phyloP scores from a whole-genome alignment of 2,329 filamentous ascomycete genomes.

The Calonectria crousiana region DNA sequence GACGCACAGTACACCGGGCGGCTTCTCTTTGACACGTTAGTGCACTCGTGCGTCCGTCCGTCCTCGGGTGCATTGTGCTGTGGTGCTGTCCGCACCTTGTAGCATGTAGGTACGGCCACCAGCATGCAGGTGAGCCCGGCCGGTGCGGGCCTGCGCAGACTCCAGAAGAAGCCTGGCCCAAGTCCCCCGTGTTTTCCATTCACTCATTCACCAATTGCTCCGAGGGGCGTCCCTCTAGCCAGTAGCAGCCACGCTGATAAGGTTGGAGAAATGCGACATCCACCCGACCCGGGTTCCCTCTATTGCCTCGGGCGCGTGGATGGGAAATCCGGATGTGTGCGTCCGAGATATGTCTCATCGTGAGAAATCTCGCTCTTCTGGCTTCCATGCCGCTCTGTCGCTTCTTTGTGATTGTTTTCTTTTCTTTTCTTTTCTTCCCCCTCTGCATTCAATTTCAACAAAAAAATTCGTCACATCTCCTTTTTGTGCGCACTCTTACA shows the following conservation, averaged over 20 bases:
- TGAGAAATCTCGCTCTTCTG: neutral
- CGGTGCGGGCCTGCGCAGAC: constrained; percentile 10
- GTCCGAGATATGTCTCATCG: constrained; percentile 21
- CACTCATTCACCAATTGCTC: neutral
- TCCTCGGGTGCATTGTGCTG: neutral
- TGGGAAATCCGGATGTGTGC: constrained; percentile 7
- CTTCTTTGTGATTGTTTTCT: neutral
- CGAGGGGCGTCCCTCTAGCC: constrained; percentile 27
- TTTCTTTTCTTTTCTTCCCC: neutral
- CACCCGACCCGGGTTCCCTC: constrained; percentile 14
- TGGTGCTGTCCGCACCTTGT: neutral
- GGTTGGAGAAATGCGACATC: constrained; percentile 37
- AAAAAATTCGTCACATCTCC: neutral
- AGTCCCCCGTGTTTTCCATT: constrained; percentile 13
- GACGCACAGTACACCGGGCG: neutral
- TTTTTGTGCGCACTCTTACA: constrained; percentile 10
- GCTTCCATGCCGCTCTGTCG: neutral
- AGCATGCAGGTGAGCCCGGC: constrained; percentile 14
- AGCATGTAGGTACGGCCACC: constrained; percentile 3
- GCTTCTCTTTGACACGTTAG: neutral
- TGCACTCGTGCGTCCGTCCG: neutral
- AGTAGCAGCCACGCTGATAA: constrained; percentile 37
- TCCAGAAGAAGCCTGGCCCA: neutral
- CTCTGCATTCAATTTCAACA: constrained; percentile 6
- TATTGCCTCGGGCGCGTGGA: constrained; percentile 14